Base-by-base conservation (phyloP, 192 early-diverging fungal species). In the Chytriomyces sp. region DNA sequence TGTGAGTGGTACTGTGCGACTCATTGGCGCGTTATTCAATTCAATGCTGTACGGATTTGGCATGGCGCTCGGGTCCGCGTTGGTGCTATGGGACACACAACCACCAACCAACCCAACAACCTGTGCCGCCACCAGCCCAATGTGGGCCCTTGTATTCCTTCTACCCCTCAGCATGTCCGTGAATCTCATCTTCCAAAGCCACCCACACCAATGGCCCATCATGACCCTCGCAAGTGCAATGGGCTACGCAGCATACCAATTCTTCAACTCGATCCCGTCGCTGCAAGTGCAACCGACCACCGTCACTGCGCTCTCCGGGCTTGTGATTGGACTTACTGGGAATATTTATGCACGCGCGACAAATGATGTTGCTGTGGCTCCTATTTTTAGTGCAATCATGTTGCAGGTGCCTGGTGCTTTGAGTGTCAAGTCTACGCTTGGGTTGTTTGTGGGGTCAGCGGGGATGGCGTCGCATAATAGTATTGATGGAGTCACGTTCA, bases 321-420 rank as follows among this genome's bases (percentile, higher is more conserved):
- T 97, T 81, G 91, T 90, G 0, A 90, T 97, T 78, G 95, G 94
- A 6, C 72, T 95, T 57, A 82, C 88, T 46, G 87, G 89, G 24
- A 95, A 97, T 76, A 79, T 93, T 45, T 91, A 95, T 79, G 89
- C 92, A 5, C 84, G 90, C 6, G 69, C 95, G 24, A 91, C 91
- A 23, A 87, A 92, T 67, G 84, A 90, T 47, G 88, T 93, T 7
- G 93, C 92, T 5, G 90, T 96, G 77, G 93, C 91, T 43, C 92
- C 93, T 13, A 89, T 97, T 50, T 80, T 97, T 45, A 88, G 89
- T 67, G 95, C 94, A n/a, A 92, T 96, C 7, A 81, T 93, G 53
- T 81, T 96, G 50, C 83, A 96, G 77, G 94, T 95, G 0, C 96
- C 95, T 3, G 94, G 94, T 49, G 89, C 88, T 75, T 80, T 95